Evolutionary conservation across 768 basidiomycete genomes (phyloP).

Genomic region (Neoboletus subvelutipes): DNA sequence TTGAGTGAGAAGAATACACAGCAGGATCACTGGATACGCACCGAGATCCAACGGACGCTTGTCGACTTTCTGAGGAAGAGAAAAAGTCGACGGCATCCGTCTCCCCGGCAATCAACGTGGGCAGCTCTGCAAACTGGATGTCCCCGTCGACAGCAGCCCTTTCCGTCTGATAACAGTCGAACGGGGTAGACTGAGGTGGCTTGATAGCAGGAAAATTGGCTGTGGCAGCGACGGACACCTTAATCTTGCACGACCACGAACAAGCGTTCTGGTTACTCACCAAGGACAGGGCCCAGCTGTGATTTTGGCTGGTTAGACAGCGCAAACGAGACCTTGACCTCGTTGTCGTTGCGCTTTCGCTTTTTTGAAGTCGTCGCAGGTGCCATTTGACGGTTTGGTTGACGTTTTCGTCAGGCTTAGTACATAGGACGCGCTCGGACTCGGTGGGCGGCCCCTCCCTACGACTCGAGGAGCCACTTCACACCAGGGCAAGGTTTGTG

Average conservation of each 20-base stretch:
- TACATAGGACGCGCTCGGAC: slow-evolving; percentile 2
- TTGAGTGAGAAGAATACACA: slow-evolving; percentile 1
- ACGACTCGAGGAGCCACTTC: slow-evolving; percentile 15
- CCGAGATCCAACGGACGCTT: slow-evolving; percentile 65
- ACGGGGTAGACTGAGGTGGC: slow-evolving; percentile 56
- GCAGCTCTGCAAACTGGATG: slow-evolving; percentile 32
- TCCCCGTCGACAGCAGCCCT: slow-evolving; percentile 25
- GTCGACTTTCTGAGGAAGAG: slow-evolving; percentile 54
- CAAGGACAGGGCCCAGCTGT: slow-evolving; percentile 51
- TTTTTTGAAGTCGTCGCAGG: slow-evolving; percentile 40
- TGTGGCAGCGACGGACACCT: slow-evolving; percentile 29
- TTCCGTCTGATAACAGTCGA: slow-evolving; percentile 56
- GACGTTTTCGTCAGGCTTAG: slow-evolving; percentile 14
- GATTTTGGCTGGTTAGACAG: slow-evolving; percentile 35
- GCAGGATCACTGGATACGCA: slow-evolving; percentile 35
- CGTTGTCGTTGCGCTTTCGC: slow-evolving; percentile 46
- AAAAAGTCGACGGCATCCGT: slow-evolving; percentile 82
- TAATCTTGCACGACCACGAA: slow-evolving; percentile 28
- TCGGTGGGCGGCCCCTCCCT: not conserved
- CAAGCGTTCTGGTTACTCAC: slow-evolving; percentile 34
- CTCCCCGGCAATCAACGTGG: slow-evolving; percentile 69
- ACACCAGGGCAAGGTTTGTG: slow-evolving; percentile 26
- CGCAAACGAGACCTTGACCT: slow-evolving; percentile 36
- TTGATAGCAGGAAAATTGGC: slow-evolving; percentile 66
- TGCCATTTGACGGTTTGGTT: slow-evolving; percentile 20